Conservation (phyloP, 2,329 filamentous ascomycete species). For the Calonectria multiphialidica region DNA sequence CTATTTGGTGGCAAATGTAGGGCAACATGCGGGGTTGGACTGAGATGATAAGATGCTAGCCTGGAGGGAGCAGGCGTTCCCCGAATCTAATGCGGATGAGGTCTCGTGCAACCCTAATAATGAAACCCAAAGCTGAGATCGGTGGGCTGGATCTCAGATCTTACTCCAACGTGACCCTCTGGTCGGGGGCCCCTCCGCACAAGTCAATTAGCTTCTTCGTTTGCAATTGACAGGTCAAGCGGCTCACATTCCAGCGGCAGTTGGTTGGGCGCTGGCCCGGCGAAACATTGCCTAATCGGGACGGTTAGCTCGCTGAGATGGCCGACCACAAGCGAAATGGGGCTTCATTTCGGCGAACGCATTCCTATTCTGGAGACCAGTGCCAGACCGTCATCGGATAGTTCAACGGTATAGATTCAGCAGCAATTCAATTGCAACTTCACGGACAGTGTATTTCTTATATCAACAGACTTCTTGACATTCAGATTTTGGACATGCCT, state of each 20-base stretch:
- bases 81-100: neutral
- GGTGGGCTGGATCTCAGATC: neutral
- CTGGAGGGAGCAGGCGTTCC: neutral
- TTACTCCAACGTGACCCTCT: neutral
- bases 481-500: too few species aligned
- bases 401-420: neutral
- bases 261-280: neutral
- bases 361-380: neutral
- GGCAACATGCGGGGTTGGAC: neutral
- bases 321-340: neutral
- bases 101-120: neutral
- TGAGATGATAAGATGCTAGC: neutral
- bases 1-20: neutral
- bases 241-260: neutral
- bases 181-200: neutral
- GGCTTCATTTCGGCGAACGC: neutral
- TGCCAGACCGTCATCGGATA: neutral
- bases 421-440: neutral
- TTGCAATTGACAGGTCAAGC: neutral
- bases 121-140: neutral
- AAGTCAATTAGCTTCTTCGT: neutral
- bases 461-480: neutral
- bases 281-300: constrained; percentile 3
- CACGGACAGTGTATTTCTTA: neutral
- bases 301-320: neutral